These are phyloP conservation scores for Amanita jacksonii DNA, from an alignment of 768 basidiomycete genomes.

Conservation along the genomic window DNA sequence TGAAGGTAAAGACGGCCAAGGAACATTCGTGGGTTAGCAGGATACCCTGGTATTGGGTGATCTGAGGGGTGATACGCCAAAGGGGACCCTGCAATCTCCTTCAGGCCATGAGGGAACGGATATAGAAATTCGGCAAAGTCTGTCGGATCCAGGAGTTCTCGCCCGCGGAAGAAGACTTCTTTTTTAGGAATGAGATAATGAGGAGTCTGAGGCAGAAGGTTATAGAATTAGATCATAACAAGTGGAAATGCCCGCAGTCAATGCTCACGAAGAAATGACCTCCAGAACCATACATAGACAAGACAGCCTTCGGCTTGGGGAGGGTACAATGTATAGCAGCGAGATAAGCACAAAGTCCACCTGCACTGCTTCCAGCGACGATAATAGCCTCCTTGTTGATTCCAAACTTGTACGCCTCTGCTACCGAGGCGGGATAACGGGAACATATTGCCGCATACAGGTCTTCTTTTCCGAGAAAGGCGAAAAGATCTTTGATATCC, in stretches of 20 bases:
- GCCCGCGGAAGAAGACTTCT: conserved; percentile 41
- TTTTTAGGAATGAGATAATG: conserved; percentile 42
- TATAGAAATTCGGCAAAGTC: conserved; percentile 38
- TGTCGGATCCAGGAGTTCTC: conserved; percentile 42
- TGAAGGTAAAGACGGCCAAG: conserved; percentile 51
- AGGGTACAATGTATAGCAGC: conserved; percentile 38
- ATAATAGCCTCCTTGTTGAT: conserved; percentile 37
- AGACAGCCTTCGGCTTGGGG: conserved; percentile 43
- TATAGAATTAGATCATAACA: neutral
- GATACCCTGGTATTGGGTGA: conserved; percentile 44
- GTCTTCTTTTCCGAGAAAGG: conserved; percentile 27
- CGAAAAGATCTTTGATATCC: conserved; percentile 49
- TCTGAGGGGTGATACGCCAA: conserved; percentile 36
- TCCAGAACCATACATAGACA: conserved; percentile 58
- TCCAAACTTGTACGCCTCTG: conserved; percentile 14
- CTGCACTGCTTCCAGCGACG: conserved; percentile 50
- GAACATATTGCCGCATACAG: conserved; percentile 1
- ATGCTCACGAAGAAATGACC: conserved; percentile 46
- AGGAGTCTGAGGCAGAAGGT: conserved; percentile 30
- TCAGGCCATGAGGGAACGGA: conserved; percentile 23
- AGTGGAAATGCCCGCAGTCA: no score
- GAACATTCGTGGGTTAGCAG: conserved; percentile 54
- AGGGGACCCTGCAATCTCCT: conserved; percentile 30
- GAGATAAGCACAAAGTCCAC: conserved; percentile 55
- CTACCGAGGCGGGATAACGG: conserved; percentile 1